Evolutionary conservation across 805 yeast genomes (phyloP).

Genomic region (Candida parachauliodes): DNA sequence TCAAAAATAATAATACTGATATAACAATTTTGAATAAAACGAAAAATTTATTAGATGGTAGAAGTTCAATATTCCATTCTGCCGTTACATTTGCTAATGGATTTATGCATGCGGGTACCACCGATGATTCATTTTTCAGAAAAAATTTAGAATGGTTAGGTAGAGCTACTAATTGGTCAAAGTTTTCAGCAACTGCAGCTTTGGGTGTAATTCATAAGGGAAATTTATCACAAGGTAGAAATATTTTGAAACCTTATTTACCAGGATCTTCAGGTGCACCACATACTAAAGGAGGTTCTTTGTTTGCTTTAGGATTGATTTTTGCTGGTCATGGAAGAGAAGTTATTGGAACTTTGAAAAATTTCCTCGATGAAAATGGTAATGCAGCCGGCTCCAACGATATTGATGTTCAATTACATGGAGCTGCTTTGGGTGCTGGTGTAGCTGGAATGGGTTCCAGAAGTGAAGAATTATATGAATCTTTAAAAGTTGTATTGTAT

Average conservation of each 20-base stretch:
- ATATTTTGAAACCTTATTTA: constrained; percentile 82
- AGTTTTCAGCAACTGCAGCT: constrained; percentile 96
- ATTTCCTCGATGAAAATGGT: constrained; percentile 63
- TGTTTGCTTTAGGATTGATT: constrained; percentile 87
- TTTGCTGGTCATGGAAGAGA: constrained; percentile 96
- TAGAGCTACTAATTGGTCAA: constrained; percentile 98
- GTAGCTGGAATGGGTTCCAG: constrained; percentile 95
- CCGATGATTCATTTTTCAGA: constrained; percentile 89
- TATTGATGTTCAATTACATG: constrained; percentile 83
- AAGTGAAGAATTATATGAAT: constrained; percentile 70
- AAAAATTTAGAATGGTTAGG: constrained; percentile 93
- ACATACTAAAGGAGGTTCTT: constrained; percentile 92
- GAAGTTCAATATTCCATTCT: constrained; percentile 90
- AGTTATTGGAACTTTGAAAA: constrained; percentile 72
- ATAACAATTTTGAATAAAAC: constrained; percentile 75
- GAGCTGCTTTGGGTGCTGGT: constrained; percentile 94
- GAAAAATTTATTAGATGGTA: constrained; percentile 78
- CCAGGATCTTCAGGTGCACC: constrained; percentile 79
- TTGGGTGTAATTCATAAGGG: constrained; percentile 96
- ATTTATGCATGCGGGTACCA: constrained; percentile 92
- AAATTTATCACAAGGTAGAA: constrained; percentile 84
- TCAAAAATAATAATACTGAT: constrained; percentile 85
- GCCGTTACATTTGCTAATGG: constrained; percentile 95
- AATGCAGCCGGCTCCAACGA: constrained; percentile 64
- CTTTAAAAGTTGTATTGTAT: constrained; percentile 76